Evolutionary conservation across 805 yeast species (phyloP), one percentile per base, ranked within the genome.

Genomic region (Saccharomycopsis sp.): DNA sequence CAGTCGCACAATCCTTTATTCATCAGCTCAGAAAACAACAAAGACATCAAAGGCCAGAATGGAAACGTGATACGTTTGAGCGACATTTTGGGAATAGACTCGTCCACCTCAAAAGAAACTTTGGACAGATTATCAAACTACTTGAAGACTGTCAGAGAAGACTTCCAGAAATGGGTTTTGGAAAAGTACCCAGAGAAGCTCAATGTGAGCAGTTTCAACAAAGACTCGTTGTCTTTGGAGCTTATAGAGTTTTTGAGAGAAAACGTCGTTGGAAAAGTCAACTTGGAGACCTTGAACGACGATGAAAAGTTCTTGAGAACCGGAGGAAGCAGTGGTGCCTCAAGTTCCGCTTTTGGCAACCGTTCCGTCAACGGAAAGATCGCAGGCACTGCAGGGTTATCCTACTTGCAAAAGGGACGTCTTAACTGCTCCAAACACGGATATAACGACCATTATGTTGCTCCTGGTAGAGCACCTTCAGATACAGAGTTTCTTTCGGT

Each of bases 371-470:
- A 62, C 14, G 62, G 61, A 48, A 68, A 69, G 24, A 68, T 81
- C 51, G 78, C 84, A 56, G 95, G 91, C 34, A 80, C 87, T 5
- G 96, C 87, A 29, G 96, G 96, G 4, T 76, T 89, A 60, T 79
- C 89, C 1, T 89, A 88, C 65, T 75, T 75, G 46, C 78, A 86
- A 61, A 79, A 77, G 58, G 96, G 96, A 4, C 79, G 89, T 68
- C 72, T 89, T 44, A 44, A 44, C 21, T 44, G 18, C 21, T 44
- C 48, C 21, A 67, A 74, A 58, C 86, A 82, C 68, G 96, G 96
- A 53, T 71, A 82, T 23, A 73, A 78, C 52, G 70, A 72, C 12
- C 79, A 78, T 24, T 73, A 73, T 55, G 75, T 85, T 48, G 82
- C 81, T 18, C 88, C 91, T 15, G 95, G 92, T 59, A 82, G 96